Conservation (phyloP, 2,329 filamentous ascomycete genomes). For the Chaetomiaceae sp. region DNA sequence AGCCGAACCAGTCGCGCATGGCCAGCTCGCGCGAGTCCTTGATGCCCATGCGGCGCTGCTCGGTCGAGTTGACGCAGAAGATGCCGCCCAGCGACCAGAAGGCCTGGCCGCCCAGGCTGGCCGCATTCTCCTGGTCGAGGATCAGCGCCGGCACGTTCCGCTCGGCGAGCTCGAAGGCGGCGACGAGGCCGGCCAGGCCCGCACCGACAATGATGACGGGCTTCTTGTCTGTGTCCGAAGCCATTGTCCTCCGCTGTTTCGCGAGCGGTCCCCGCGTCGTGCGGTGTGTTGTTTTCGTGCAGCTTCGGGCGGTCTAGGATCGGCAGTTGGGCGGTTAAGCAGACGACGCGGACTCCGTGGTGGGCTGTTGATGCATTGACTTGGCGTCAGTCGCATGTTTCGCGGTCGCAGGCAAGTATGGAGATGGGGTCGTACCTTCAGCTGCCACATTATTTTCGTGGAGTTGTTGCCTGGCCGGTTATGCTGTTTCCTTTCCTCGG, state of each 20-base stretch:
- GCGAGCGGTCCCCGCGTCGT: too few relatives aligned
- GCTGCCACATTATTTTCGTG: too few relatives aligned
- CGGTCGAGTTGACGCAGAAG: conserved; percentile 52
- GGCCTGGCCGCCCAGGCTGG: conserved; percentile 54
- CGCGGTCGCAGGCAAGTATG: too few relatives aligned
- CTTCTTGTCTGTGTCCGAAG: conserved; percentile 8
- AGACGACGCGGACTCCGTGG: too few relatives aligned
- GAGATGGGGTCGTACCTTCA: too few relatives aligned
- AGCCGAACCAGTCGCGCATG: conserved; percentile 52
- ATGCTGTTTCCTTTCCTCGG: too few relatives aligned
- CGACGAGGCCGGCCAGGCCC: conserved; percentile 54
- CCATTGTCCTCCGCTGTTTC: not conserved
- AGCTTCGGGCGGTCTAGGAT: too few relatives aligned
- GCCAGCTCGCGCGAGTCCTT: conserved; percentile 51
- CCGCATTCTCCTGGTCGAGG: conserved; percentile 52
- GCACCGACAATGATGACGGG: conserved; percentile 52
- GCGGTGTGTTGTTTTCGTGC: too few relatives aligned
- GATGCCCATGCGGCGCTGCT: conserved; percentile 54
- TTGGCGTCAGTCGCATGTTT: too few relatives aligned
- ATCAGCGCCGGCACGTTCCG: conserved; percentile 45
- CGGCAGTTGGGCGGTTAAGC: too few relatives aligned
- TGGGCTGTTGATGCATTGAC: too few relatives aligned
- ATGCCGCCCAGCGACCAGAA: conserved; percentile 59
- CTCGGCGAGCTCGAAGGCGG: conserved; percentile 50
- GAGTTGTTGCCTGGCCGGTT: too few relatives aligned